phyloP scores from a whole-genome alignment of 352 stramenopile genomes.

The Peronospora destructor region DNA sequence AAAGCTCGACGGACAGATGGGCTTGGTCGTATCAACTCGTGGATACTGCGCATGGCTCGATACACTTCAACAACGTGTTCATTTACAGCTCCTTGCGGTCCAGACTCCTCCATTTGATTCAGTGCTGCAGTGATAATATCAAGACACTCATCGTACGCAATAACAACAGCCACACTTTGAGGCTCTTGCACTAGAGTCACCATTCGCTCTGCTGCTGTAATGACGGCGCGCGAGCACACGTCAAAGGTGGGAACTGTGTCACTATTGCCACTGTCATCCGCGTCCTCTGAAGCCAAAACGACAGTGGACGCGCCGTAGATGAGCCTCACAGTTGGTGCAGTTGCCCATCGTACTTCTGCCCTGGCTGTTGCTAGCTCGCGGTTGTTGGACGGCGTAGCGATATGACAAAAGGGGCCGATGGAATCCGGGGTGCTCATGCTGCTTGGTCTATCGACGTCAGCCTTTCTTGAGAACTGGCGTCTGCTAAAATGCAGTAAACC shows the following conservation, averaged over 20 bases:
- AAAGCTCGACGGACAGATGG: constrained; percentile 25
- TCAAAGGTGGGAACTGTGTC: constrained; percentile 15
- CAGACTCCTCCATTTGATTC: constrained; percentile 22
- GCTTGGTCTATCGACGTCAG: not conserved
- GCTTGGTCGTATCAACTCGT: constrained; percentile 19
- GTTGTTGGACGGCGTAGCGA: constrained; percentile 8
- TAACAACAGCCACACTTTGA: constrained; percentile 19
- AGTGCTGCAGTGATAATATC: constrained; percentile 29
- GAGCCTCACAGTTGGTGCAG: constrained; percentile 8
- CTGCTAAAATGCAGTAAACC: not conserved
- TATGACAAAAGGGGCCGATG: constrained; percentile 3
- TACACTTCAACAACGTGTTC: constrained; percentile 19
- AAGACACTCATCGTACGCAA: constrained; percentile 32
- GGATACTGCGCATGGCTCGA: constrained; percentile 24
- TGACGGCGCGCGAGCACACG: constrained; percentile 17
- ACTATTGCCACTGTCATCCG: too few relatives aligned
- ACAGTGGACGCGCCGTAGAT: constrained; percentile 5
- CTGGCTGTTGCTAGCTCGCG: constrained; percentile 1
- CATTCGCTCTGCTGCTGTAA: constrained; percentile 26
- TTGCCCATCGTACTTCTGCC: constrained; percentile 3
- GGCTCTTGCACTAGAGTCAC: constrained; percentile 11
- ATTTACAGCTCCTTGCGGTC: not conserved
- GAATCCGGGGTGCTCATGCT: constrained; percentile 25
- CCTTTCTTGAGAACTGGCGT: constrained; percentile 16
- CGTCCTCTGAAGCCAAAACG: constrained; percentile 6